Conservation (phyloP, 2,329 filamentous ascomycete species). For the Mollisiaceae sp. region DNA sequence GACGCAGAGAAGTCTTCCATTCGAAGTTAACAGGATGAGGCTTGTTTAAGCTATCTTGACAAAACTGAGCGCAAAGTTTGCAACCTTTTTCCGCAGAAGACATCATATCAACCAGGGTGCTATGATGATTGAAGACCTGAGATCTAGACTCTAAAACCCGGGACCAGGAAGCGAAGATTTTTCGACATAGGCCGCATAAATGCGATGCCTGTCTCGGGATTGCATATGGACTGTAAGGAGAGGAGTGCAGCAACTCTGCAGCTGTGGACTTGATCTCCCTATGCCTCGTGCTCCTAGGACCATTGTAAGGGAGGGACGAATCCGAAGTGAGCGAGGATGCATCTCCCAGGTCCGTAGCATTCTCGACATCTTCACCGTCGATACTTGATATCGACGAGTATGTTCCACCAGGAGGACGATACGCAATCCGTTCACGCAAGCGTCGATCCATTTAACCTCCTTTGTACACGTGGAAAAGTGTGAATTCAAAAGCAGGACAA, state of each 20-base stretch:
- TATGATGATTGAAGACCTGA: background rate
- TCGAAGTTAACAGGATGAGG: background rate
- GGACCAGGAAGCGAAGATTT: background rate
- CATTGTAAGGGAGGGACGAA: too few species aligned
- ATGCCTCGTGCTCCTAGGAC: too few species aligned
- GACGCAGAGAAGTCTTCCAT: background rate
- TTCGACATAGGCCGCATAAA: background rate
- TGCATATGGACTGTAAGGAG: background rate
- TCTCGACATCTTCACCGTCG: too few species aligned
- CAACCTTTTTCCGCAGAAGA: background rate
- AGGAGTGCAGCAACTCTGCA: background rate
- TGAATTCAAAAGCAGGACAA: background rate
- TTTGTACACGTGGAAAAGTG: background rate
- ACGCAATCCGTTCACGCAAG: background rate
- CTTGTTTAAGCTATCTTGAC: background rate
- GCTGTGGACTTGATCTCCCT: too few species aligned
- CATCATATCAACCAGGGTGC: background rate
- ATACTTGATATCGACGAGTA: too few species aligned
- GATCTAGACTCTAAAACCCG: background rate
- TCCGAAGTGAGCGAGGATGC: too few species aligned
- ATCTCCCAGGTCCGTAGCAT: too few species aligned
- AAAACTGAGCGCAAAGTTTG: constrained; percentile 1
- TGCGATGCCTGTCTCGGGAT: background rate
- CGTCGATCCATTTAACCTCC: background rate
- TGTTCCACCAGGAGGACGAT: background rate